Percentiles rank a stretch among this genome's conserved stretches.
Conservation (phyloP, 208 protist species). For the Naegleria gruberi region DNA sequence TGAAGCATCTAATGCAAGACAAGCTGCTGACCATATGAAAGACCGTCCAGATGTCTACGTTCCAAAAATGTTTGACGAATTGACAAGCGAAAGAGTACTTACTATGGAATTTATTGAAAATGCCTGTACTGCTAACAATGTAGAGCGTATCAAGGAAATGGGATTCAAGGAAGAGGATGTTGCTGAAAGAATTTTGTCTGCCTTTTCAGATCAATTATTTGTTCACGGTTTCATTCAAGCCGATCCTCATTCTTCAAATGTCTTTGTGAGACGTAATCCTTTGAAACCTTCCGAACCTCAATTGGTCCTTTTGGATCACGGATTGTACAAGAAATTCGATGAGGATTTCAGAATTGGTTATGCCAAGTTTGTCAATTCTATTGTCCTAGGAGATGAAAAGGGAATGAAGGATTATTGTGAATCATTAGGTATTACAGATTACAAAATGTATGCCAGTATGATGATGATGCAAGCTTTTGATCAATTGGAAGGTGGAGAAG, state of each 20-base stretch:
- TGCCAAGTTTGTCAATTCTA: not conserved
- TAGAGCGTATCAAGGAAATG: not conserved
- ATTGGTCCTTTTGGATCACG: constrained; percentile 57
- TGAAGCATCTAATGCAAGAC: constrained; percentile 23
- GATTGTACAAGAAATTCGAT: constrained; percentile 48
- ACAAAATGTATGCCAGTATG: not conserved
- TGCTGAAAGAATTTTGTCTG: not conserved
- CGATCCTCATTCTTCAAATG: constrained; percentile 43
- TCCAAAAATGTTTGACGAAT: constrained; percentile 24
- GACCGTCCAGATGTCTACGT: not conserved
- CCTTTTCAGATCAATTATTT: constrained; percentile 47
- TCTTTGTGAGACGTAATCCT: constrained; percentile 15
- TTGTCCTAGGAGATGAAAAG: not conserved
- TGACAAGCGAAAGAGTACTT: constrained; percentile 43
- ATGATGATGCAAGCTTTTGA: not conserved
- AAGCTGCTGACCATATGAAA: not conserved
- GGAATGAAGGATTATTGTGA: not conserved
- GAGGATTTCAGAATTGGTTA: constrained; percentile 27
- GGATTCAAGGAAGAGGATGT: not conserved
- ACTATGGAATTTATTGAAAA: constrained; percentile 54
- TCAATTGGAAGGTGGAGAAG: not conserved
- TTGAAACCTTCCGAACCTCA: constrained; percentile 24
- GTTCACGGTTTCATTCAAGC: constrained; percentile 46
- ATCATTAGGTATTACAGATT: not conserved
- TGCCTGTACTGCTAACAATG: constrained; percentile 30